Conservation (phyloP, 2,329 filamentous ascomycete species). For the Diaporthe sp. region DNA sequence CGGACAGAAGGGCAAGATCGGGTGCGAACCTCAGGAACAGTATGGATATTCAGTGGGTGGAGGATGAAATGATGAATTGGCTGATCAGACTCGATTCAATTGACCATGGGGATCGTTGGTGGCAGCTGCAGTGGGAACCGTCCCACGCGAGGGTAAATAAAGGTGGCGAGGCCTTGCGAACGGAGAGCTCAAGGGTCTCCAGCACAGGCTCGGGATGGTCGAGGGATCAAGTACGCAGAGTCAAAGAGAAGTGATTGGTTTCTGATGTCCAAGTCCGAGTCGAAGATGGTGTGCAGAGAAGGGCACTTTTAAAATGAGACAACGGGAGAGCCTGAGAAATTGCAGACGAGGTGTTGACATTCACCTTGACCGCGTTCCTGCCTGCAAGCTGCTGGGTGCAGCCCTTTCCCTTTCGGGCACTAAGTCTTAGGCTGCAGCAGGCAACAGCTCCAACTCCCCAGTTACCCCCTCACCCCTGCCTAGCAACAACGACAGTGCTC, state of each 20-base stretch:
- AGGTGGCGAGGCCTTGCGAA: neutral
- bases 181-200: neutral
- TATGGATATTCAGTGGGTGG: neutral
- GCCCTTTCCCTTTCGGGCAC: slow-evolving; percentile 16
- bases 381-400: slow-evolving; percentile 5
- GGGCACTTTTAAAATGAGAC: neutral
- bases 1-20: neutral
- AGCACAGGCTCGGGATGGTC: neutral
- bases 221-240: neutral
- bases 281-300: neutral
- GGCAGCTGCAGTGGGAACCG: neutral
- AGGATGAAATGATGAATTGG: neutral
- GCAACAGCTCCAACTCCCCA: slow-evolving; percentile 14
- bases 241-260: neutral
- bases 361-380: slow-evolving; percentile 5
- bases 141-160: neutral
- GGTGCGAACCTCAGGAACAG: neutral
- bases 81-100: neutral
- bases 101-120: neutral
- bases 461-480: neutral
- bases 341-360: neutral
- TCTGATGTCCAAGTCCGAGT: neutral
- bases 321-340: neutral
- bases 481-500: neutral
- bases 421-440: slow-evolving; percentile 28